These are phyloP conservation scores for Cladobotryum protrusum DNA, from an alignment of 2,329 filamentous ascomycete species.

Conservation along the genomic window DNA sequence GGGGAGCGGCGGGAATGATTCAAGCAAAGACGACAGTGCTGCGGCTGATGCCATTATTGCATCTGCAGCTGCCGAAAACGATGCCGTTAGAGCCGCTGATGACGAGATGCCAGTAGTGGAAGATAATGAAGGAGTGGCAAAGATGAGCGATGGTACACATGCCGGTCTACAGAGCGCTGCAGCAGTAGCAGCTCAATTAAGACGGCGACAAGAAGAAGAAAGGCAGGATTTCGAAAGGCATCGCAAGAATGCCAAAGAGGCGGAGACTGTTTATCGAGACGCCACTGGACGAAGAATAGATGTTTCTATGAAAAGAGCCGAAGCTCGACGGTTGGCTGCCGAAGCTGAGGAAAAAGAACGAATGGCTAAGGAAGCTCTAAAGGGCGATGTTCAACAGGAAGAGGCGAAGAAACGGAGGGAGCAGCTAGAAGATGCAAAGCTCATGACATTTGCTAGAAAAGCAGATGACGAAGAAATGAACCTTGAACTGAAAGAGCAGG, in stretches of 20 bases:
- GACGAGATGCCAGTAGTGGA: slow-evolving; percentile 46
- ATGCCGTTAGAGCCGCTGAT: slow-evolving; percentile 41
- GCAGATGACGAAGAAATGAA: slow-evolving; percentile 88
- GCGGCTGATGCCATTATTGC: slow-evolving; percentile 72
- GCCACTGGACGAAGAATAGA: slow-evolving; percentile 93
- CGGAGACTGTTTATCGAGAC: slow-evolving; percentile 91
- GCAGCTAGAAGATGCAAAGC: slow-evolving; percentile 70
- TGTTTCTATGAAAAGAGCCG: slow-evolving; percentile 80
- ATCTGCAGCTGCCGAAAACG: slow-evolving; percentile 61
- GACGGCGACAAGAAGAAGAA: slow-evolving; percentile 61
- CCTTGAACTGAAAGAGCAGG: slow-evolving; percentile 65
- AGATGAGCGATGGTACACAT: slow-evolving; percentile 82
- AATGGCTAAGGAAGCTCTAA: slow-evolving; percentile 62
- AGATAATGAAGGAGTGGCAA: slow-evolving; percentile 42
- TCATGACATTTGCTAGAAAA: slow-evolving; percentile 71
- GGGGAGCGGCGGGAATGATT: slow-evolving; percentile 33
- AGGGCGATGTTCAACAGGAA: slow-evolving; percentile 77
- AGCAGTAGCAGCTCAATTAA: slow-evolving; percentile 64
- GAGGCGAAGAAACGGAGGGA: slow-evolving; percentile 59
- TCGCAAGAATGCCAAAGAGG: slow-evolving; percentile 41
- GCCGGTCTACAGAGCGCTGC: slow-evolving; percentile 82
- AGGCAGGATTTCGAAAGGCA: slow-evolving; percentile 42
- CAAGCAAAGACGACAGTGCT: slow-evolving; percentile 39
- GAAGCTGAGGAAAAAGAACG: slow-evolving; percentile 69
- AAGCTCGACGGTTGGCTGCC: slow-evolving; percentile 59